Conservation (phyloP, 169 alveolate genomes). For the Cryptosporidium ryanae region DNA sequence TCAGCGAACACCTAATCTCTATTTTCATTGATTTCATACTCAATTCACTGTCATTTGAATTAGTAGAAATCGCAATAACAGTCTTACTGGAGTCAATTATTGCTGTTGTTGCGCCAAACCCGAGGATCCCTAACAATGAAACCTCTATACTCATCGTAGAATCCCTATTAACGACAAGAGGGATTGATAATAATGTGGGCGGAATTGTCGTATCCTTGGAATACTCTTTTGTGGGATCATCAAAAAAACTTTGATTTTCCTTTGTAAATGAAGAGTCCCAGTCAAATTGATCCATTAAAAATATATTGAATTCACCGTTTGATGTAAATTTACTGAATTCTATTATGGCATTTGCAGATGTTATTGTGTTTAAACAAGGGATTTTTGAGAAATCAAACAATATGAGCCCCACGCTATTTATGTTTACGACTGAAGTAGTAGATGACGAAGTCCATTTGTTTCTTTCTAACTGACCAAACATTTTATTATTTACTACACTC, state of each 20-base stretch:
- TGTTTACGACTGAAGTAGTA: constrained; percentile 12
- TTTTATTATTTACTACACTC: neutral
- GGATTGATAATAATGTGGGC: constrained; percentile 56
- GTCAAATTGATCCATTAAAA: constrained; percentile 36
- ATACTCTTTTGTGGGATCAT: constrained; percentile 28
- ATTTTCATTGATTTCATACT: constrained; percentile 28
- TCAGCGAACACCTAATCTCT: constrained; percentile 33
- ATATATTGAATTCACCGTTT: constrained; percentile 33
- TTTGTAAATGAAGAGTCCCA: constrained; percentile 48
- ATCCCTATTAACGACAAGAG: constrained; percentile 34
- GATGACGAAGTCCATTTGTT: constrained; percentile 37
- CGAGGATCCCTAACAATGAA: constrained; percentile 4
- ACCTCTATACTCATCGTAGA: constrained; percentile 12
- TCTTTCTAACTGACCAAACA: constrained; percentile 15
- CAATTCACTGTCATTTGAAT: constrained; percentile 27
- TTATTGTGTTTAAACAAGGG: constrained; percentile 47
- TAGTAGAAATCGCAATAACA: constrained; percentile 45
- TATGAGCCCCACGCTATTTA: constrained; percentile 21
- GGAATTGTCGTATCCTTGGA: constrained; percentile 3
- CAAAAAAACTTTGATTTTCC: constrained; percentile 50
- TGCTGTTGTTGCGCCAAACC: constrained; percentile 13
- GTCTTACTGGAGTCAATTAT: constrained; percentile 3
- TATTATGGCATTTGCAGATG: constrained; percentile 25
- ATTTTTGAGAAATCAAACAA: constrained; percentile 54
- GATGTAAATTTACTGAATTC: constrained; percentile 40